Evolutionary conservation across 495 filamentous ascomycete species (phyloP), one percentile per base, ranked within the genome.

Genomic region (Schizothecium vesticola): DNA sequence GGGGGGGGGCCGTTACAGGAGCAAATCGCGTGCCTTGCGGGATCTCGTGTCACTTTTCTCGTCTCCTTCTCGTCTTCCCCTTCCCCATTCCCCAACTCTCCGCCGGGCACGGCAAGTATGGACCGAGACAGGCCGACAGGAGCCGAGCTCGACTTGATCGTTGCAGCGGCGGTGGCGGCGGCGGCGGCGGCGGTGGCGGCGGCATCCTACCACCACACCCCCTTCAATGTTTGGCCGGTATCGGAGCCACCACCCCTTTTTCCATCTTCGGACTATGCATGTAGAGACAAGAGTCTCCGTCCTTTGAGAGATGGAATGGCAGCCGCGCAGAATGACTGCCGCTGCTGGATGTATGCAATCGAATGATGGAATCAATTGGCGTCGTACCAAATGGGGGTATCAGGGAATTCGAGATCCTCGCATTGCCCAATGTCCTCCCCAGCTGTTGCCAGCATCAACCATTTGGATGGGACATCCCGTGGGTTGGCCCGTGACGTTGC

Each of bases 11-110:
- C 43, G 43, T 51, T 51, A n/a, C 43, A 51, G 16, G 43, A 51
- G 43, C 43, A 51, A 51, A 51, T 51, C 43, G 57, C 25, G 58
- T 16, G 10, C 58, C 58, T 59, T 59, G 24, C 58, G 24, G 23
- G 58, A 59, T 59, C 58, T 59, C 22, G 58, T 59, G 58, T 59
- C 23, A 59, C 58, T 25, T 59, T 59, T 59, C 58, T 59, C 58
- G 12, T 59, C 26, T 23, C 56, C 56, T 58, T 23, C 3, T 59
- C 56, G 6, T 28, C 23, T 6, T n/a, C 11, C 13, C 19, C 26
- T 59, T 26, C 16, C n/a, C 11, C 57, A 59, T 59, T 26, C 16
- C n/a, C 11, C 57, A 59, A 16, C 12, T 59, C 58, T 59, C 11
- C 19, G 43, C 2, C 11, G 43, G 43, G 43, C 43, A 51, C 31